Base-by-base conservation (phyloP, 371 early-diverging fungal species). In the Circinella umbellata region DNA sequence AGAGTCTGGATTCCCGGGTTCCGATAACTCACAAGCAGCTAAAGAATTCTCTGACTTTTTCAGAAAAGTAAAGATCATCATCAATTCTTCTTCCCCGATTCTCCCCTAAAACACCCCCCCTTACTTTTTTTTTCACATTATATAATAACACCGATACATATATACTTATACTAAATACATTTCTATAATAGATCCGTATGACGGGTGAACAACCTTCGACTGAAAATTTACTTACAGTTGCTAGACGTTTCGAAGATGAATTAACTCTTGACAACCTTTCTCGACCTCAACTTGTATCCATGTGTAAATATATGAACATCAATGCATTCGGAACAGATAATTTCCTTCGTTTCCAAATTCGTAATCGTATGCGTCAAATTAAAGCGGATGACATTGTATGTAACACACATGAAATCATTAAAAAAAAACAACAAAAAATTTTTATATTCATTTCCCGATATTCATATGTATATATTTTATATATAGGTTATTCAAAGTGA, bases 321-420 rank as follows among this genome's bases (percentile, higher is more conserved):
- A 94, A 93, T 66, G 92, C 96, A 17, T 97, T 98, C 80, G 99
- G 98, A 38, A 97, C 98, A 15, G 98, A 98, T 81, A 91, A 92
- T 68, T 96, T 95, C 71, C 86, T 98, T 72, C 89, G 97, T 63
- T 94, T 92, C 83, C 94, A 93, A 77, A 92, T 98, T 73, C 88
- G 95, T 37, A 91, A 91, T 69, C 85, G 92, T 51, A 93, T 98
- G 90, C 82, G 87, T 61, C 88, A 94, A 68, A 90, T 99, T 68
- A 90, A 92, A 67, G 86, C 89, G 8, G 99, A 99, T 80, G 99
- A 99, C 78, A 87, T 84, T 70, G 91, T 88, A 71, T 34, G 57
- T 57, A 57, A 57, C 57, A 57, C 57, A 27, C 9, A 34, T 34
- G 27, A 57, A 54, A 10, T 54, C 54, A 54, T 10, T n/a, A 54